A percentile compares a stretch with the other conserved stretches of the same genome.
These are phyloP conservation scores for Heliosperma pusillum DNA, from an alignment of 148 eudicot species.

Conservation along the genomic window DNA sequence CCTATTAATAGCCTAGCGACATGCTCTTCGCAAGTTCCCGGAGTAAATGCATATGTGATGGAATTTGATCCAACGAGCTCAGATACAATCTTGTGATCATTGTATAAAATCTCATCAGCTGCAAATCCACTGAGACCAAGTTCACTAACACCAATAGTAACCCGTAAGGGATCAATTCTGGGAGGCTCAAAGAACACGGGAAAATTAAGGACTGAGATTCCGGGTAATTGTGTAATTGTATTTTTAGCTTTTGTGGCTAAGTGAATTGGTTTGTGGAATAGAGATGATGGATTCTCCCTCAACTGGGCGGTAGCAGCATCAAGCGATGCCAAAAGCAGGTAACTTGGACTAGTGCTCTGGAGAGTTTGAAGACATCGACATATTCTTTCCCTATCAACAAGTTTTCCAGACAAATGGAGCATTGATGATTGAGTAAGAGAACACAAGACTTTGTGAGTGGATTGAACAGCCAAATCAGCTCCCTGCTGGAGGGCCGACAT, in stretches of 20 bases:
- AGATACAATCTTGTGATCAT: slow-evolving; percentile 45
- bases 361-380: slow-evolving; percentile 70
- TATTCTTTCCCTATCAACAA: slow-evolving; percentile 49
- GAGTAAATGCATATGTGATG: slow-evolving; percentile 58
- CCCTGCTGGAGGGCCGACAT: slow-evolving; percentile 68
- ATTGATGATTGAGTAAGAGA: slow-evolving; percentile 87
- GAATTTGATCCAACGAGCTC: slow-evolving; percentile 56
- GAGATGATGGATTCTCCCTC: slow-evolving; percentile 28
- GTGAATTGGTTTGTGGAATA: slow-evolving; percentile 43
- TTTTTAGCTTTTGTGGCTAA: slow-evolving; percentile 48
- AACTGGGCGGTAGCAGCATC: slow-evolving; percentile 73
- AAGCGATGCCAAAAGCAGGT: slow-evolving; percentile 65
- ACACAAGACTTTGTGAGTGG: slow-evolving; percentile 79
- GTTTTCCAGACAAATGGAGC: slow-evolving; percentile 57
- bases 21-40: slow-evolving; percentile 60
- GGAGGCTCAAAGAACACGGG: slow-evolving; percentile 9
- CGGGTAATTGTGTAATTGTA: slow-evolving; percentile 40
- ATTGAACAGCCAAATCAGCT: slow-evolving; percentile 64
- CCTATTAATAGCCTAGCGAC: slow-evolving; percentile 50
- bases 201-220: slow-evolving; percentile 43
- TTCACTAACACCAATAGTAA: slow-evolving; percentile 45
- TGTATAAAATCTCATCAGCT: slow-evolving; percentile 59
- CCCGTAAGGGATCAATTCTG: slow-evolving; percentile 52
- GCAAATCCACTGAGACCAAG: slow-evolving; percentile 45
- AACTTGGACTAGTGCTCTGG: slow-evolving; percentile 77